Percentiles rank a stretch among this genome's conserved stretches.
Evolutionary conservation across 2,329 filamentous ascomycete genomes (phyloP).

Genomic region (Nigrograna mackinnonii): DNA sequence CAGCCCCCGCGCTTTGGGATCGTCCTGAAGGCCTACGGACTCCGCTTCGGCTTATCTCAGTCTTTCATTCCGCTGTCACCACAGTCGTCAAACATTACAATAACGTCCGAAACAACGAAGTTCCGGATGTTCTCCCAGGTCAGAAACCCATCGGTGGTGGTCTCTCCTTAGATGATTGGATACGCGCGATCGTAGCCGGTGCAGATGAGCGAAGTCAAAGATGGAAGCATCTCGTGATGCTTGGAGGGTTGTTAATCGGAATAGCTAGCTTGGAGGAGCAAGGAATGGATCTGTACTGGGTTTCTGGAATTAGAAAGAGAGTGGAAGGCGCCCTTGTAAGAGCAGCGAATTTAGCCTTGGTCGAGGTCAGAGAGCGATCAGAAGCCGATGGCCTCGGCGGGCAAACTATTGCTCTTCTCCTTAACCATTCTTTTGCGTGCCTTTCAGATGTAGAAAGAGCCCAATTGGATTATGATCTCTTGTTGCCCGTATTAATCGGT

Average conservation of each 20-base stretch:
- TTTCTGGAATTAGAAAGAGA: conserved; percentile 64
- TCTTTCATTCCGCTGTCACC: conserved; percentile 71
- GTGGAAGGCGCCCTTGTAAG: conserved; percentile 74
- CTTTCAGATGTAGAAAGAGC: conserved; percentile 64
- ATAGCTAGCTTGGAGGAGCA: conserved; percentile 55
- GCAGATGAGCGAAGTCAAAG: conserved; percentile 65
- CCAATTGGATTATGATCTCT: conserved; percentile 65
- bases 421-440: conserved; percentile 77
- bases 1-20: conserved; percentile 72
- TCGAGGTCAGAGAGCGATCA: conserved; percentile 55
- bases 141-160: conserved; percentile 46
- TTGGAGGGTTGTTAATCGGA: conserved; percentile 78
- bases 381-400: conserved; percentile 54
- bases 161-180: conserved; percentile 60
- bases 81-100: conserved; percentile 55
- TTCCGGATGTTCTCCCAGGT: conserved; percentile 27
- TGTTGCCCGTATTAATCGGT: conserved; percentile 72
- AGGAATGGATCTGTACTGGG: conserved; percentile 62
- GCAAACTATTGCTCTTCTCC: conserved; percentile 65
- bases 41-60: conserved; percentile 68
- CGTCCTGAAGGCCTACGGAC: conserved; percentile 64
- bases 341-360: conserved; percentile 75
- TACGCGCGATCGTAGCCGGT: conserved; percentile 60
- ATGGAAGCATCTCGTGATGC: conserved; percentile 83
- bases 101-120: conserved; percentile 32